Conservation (phyloP, 2,329 filamentous ascomycete genomes). For the Blastomyces emzantsi region DNA sequence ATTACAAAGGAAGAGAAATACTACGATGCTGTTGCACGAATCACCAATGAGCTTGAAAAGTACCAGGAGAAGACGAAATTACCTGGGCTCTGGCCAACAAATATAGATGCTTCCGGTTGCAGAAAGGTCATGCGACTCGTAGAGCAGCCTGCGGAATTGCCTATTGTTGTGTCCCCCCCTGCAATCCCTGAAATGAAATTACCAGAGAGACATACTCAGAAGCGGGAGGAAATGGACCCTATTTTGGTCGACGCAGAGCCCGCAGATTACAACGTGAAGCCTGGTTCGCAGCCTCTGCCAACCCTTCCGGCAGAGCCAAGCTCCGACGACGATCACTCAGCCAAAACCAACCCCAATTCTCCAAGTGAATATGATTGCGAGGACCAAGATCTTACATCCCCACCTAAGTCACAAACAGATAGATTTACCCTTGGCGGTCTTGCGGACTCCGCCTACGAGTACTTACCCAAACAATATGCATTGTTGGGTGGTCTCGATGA, state of each 20-base stretch:
- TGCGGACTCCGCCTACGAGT: slow-evolving; percentile 51
- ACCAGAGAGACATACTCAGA: slow-evolving; percentile 5
- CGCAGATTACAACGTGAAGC: slow-evolving; percentile 19
- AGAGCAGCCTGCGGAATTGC: slow-evolving; percentile 20
- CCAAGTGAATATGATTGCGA: slow-evolving; percentile 27
- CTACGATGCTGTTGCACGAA: slow-evolving; percentile 31
- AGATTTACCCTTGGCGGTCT: slow-evolving; percentile 46
- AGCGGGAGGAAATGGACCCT: slow-evolving; percentile 9
- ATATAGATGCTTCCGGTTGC: slow-evolving; percentile 71
- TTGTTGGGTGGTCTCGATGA: slow-evolving; percentile 62
- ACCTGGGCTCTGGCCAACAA: slow-evolving; percentile 36
- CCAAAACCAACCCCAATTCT: neutral
- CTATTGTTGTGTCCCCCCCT: slow-evolving; percentile 26
- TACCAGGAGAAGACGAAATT: slow-evolving; percentile 30
- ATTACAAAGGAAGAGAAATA: slow-evolving; percentile 31
- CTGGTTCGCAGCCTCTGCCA: slow-evolving; percentile 9
- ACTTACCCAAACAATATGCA: slow-evolving; percentile 57
- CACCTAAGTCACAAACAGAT: slow-evolving; percentile 26
- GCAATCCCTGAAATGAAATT: slow-evolving; percentile 25
- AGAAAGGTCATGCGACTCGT: slow-evolving; percentile 35
- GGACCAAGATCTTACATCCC: slow-evolving; percentile 32
- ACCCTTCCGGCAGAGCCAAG: slow-evolving; percentile 6
- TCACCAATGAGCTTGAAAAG: slow-evolving; percentile 28
- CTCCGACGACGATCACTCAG: neutral
- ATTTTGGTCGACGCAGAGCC: slow-evolving; percentile 23